These are phyloP conservation scores for Botryococcus braunii DNA, from an alignment of 163 green algal species.

Conservation along the genomic window DNA sequence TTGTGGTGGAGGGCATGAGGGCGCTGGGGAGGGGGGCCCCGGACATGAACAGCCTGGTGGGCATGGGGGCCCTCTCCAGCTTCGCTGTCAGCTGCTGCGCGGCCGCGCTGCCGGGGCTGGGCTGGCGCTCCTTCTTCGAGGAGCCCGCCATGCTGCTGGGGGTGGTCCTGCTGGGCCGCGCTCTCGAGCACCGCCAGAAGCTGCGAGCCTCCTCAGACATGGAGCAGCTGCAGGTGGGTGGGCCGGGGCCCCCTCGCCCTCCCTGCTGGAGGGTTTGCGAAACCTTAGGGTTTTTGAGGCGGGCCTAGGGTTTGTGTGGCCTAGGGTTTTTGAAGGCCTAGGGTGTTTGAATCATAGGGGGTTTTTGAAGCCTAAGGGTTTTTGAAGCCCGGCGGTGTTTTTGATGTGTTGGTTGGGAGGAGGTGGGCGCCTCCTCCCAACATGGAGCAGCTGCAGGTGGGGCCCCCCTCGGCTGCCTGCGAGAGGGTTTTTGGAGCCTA, in stretches of 20 bases:
- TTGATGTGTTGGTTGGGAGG: too few species aligned
- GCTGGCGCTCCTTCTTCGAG: constrained; percentile 93
- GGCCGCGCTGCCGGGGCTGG: constrained; percentile 59
- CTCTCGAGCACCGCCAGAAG: constrained; percentile 80
- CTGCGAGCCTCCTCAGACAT: constrained; percentile 72
- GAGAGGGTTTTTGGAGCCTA: too few species aligned
- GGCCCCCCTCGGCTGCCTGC: too few species aligned
- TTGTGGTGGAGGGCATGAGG: constrained; percentile 56
- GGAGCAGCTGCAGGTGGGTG: constrained; percentile 47
- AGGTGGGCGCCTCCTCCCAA: too few species aligned
- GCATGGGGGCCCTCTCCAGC: constrained; percentile 64
- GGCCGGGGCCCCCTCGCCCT: neutral
- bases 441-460: too few species aligned
- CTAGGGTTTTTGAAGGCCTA: neutral
- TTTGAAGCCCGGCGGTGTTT: too few species aligned
- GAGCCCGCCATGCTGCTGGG: constrained; percentile 90
- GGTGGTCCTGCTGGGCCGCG: constrained; percentile 72
- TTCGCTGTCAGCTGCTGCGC: constrained; percentile 65
- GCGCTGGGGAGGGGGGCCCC: constrained; percentile 48
- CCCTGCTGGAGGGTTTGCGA: neutral
- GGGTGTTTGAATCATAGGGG: too few species aligned
- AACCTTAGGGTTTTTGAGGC: constrained; percentile 1
- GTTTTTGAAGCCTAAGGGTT: too few species aligned
- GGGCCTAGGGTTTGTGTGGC: neutral
- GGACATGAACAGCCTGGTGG: constrained; percentile 90